phyloP scores from a whole-genome alignment of 2,329 filamentous ascomycete species.

The Colletotrichum tropicicola region DNA sequence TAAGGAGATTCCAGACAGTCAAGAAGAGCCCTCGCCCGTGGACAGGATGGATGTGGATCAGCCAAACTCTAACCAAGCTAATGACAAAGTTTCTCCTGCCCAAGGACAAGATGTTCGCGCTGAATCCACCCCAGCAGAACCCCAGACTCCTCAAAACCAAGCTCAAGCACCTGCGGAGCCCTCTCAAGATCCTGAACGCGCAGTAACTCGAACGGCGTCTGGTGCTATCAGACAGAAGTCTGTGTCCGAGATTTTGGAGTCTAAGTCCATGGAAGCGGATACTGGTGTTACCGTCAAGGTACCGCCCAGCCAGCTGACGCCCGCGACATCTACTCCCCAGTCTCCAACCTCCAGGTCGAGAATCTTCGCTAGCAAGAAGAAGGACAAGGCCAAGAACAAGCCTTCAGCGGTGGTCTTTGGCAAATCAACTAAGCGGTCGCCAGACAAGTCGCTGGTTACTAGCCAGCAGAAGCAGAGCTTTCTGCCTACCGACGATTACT shows the following conservation, averaged over 20 bases:
- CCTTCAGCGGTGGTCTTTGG: conserved; percentile 82
- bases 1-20: conserved; percentile 46
- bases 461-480: conserved; percentile 51
- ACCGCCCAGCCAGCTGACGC: conserved; percentile 47
- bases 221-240: conserved; percentile 77
- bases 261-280: conserved; percentile 37
- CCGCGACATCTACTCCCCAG: conserved; percentile 52
- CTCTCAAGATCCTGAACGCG: conserved; percentile 51
- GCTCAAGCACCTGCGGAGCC: conserved; percentile 33
- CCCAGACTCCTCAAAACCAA: conserved; percentile 30
- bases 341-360: conserved; percentile 47
- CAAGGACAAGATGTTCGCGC: no score
- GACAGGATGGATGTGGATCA: conserved; percentile 47
- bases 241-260: conserved; percentile 75
- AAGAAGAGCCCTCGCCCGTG: conserved; percentile 39
- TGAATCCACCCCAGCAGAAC: no score
- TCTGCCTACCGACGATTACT: conserved; percentile 68
- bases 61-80: conserved; percentile 30
- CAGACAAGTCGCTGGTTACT: conserved; percentile 56
- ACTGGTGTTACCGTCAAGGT: conserved; percentile 44
- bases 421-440: conserved; percentile 63
- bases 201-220: conserved; percentile 75
- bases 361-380: conserved; percentile 49
- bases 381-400: conserved; percentile 69
- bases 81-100: conserved; percentile 17